These are phyloP conservation scores for Rhizoclosmatium sp. DNA, from an alignment of 192 early-diverging fungal species.

Conservation along the genomic window DNA sequence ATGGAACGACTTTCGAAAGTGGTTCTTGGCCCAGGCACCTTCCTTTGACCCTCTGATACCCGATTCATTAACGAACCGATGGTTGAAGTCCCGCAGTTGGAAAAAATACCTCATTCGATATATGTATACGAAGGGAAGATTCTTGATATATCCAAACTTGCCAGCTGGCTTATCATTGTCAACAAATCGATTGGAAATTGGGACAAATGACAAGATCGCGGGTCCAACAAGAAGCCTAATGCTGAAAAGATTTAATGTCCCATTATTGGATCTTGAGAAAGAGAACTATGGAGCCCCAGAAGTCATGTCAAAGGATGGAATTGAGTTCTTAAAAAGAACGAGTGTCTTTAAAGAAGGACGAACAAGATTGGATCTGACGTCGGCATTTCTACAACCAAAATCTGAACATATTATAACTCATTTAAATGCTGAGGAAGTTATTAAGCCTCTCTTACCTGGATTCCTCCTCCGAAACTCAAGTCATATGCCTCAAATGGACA, in stretches of 20 bases:
- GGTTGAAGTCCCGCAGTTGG: constrained; percentile 33
- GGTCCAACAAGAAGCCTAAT: constrained; percentile 16
- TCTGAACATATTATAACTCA: neutral
- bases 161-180: constrained; percentile 30
- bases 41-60: constrained; percentile 32
- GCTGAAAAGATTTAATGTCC: constrained; percentile 32
- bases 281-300: neutral
- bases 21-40: constrained; percentile 29
- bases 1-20: constrained; percentile 37
- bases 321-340: constrained; percentile 7
- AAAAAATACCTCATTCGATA: constrained; percentile 40
- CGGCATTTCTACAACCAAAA: neutral
- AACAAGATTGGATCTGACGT: constrained; percentile 5
- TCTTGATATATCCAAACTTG: constrained; percentile 38
- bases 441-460: constrained; percentile 17
- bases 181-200: constrained; percentile 38
- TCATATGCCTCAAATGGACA: constrained; percentile 24
- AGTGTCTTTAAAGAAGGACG: neutral
- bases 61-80: constrained; percentile 33
- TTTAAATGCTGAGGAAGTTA: constrained; percentile 1
- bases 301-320: neutral
- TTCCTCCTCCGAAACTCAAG: neutral
- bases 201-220: constrained; percentile 32
- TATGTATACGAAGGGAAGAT: constrained; percentile 36
- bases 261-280: constrained; percentile 31